A percentile compares a stretch with the other conserved stretches of the same genome.
Conservation (phyloP, 306 rosid genomes). For the Lathyrus oleraceus region DNA sequence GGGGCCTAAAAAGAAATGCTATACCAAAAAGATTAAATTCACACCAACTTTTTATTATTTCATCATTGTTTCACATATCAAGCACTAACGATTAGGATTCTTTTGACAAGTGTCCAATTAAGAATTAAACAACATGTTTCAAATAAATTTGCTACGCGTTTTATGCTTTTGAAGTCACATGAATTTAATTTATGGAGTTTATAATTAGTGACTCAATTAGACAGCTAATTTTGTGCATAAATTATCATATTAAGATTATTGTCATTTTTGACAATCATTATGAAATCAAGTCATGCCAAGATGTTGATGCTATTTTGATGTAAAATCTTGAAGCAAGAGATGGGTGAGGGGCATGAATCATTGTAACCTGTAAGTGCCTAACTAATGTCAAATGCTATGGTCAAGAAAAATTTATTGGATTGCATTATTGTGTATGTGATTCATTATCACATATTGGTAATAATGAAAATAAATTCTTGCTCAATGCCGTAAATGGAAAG, state of each 20-base stretch:
- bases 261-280: constrained; percentile 44
- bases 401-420: constrained; percentile 19
- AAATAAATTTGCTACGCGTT: constrained; percentile 18
- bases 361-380: constrained; percentile 17
- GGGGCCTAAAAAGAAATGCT: constrained; percentile 33
- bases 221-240: constrained; percentile 33
- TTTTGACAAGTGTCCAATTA: constrained; percentile 28
- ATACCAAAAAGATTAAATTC: constrained; percentile 18
- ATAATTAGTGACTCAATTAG: constrained; percentile 29
- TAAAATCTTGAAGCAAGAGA: constrained; percentile 21
- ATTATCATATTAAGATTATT: constrained; percentile 1
- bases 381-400: constrained; percentile 13
- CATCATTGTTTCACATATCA: constrained; percentile 38
- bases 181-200: neutral
- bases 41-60: constrained; percentile 35
- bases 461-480: neutral
- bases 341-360: constrained; percentile 29
- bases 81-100: constrained; percentile 29
- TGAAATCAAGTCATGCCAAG: constrained; percentile 40
- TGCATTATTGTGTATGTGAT: no score
- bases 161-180: constrained; percentile 12
- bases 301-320: constrained; percentile 22
- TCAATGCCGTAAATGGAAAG: neutral
- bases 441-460: constrained; percentile 10
- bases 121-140: constrained; percentile 26